Percentiles rank a stretch among this genome's conserved stretches.
These are phyloP conservation scores for Chaetomium sp. DNA, from an alignment of 2,329 filamentous ascomycete genomes.

Conservation along the genomic window DNA sequence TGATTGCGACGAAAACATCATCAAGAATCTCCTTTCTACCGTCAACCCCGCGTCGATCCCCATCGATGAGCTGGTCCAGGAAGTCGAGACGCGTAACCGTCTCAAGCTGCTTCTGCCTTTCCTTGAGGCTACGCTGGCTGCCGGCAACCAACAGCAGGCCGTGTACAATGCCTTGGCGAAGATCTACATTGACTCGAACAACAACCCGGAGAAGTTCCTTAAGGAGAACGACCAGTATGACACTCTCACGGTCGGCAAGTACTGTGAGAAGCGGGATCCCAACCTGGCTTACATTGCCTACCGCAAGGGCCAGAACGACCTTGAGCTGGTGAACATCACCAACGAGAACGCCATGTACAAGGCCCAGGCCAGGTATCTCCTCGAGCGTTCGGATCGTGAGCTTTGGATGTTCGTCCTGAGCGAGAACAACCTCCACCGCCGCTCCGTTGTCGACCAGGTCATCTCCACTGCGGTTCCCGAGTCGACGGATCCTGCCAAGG, in stretches of 20 bases:
- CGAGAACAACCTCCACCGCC: slow-evolving; percentile 90
- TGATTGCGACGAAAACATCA: slow-evolving; percentile 93
- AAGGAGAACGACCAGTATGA: slow-evolving; percentile 98
- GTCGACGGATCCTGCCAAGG: slow-evolving; percentile 86
- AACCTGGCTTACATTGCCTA: slow-evolving; percentile 94
- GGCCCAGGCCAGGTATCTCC: slow-evolving; percentile 88
- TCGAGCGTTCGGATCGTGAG: slow-evolving; percentile 83
- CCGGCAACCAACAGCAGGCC: slow-evolving; percentile 91
- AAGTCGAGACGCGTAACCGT: slow-evolving; percentile 94
- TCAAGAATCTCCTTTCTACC: slow-evolving; percentile 82
- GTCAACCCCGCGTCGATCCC: slow-evolving; percentile 80
- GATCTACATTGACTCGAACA: slow-evolving; percentile 99
- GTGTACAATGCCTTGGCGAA: slow-evolving; percentile 97
- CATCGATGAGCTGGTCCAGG: slow-evolving; percentile 86
- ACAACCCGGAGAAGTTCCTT: slow-evolving; percentile 94
- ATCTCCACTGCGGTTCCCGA: slow-evolving; percentile 92
- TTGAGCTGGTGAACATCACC: slow-evolving; percentile 95
- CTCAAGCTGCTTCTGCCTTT: slow-evolving; percentile 94
- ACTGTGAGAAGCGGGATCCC: slow-evolving; percentile 97
- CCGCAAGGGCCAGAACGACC: slow-evolving; percentile 91
- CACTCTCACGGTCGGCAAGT: slow-evolving; percentile 85
- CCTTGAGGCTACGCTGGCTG: slow-evolving; percentile 82
- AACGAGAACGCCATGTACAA: slow-evolving; percentile 99
- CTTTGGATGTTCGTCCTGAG: slow-evolving; percentile 94
- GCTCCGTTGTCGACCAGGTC: slow-evolving; percentile 92